Evolutionary conservation across 768 basidiomycete species (phyloP).

Genomic region (Rhodotorula kratochvilovae): DNA sequence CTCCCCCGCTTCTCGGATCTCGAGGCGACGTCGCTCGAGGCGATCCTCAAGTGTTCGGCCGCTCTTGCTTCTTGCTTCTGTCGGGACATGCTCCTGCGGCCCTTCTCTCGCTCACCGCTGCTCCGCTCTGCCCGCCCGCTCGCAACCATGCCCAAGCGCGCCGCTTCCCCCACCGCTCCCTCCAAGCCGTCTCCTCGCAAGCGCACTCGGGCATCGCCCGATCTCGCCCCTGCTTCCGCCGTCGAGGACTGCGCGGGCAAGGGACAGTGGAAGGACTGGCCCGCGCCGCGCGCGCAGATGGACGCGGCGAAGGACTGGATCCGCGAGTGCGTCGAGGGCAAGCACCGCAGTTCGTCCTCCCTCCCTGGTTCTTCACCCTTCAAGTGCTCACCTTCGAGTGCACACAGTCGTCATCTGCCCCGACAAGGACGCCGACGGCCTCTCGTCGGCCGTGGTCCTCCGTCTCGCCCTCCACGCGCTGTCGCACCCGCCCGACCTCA

Average conservation of each 20-base stretch:
- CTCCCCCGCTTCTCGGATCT: no score
- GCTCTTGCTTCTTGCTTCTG: not conserved
- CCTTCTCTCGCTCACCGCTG: not conserved
- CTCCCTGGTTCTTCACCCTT: not conserved
- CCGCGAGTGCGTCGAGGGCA: slow-evolving; percentile 38
- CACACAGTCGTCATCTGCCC: slow-evolving; percentile 49
- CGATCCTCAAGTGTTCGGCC: not conserved
- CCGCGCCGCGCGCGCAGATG: slow-evolving; percentile 46
- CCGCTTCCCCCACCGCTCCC: not conserved
- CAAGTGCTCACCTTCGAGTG: not conserved
- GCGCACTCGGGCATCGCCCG: no score
- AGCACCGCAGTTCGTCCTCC: slow-evolving; percentile 6
- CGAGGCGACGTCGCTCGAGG: no score
- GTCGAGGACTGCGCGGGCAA: not conserved
- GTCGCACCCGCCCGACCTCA: slow-evolving; percentile 45
- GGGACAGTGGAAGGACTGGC: slow-evolving; percentile 46
- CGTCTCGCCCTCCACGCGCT: slow-evolving; percentile 45
- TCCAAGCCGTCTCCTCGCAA: not conserved
- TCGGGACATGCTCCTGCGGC: not conserved
- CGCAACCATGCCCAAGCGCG: not conserved
- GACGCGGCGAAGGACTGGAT: slow-evolving; percentile 46
- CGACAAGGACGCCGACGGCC: slow-evolving; percentile 54
- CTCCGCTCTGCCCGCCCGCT: not conserved
- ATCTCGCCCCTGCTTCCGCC: not conserved
- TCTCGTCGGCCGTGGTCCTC: slow-evolving; percentile 48